phyloP scores from a whole-genome alignment of 1,139 yeast species.

The Lodderomyces elongisporus region DNA sequence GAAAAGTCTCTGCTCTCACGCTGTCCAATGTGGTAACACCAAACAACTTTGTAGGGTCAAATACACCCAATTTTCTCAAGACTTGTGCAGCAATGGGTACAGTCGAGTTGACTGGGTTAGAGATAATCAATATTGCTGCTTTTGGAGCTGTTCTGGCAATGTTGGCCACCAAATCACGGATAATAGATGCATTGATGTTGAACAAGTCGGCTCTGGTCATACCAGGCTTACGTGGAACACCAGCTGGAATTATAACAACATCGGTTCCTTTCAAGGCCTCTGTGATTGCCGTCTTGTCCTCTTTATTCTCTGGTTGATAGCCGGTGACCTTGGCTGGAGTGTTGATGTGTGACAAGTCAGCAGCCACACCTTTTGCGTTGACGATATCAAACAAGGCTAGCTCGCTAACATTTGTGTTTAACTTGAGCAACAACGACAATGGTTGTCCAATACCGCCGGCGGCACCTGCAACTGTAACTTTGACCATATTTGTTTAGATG shows the following conservation, averaged over 20 bases:
- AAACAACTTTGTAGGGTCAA: slow-evolving; percentile 59
- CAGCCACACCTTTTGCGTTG: slow-evolving; percentile 67
- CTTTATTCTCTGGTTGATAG: slow-evolving; percentile 47
- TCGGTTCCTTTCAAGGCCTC: slow-evolving; percentile 52
- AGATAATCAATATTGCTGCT: slow-evolving; percentile 62
- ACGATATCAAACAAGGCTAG: slow-evolving; percentile 63
- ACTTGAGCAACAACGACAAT: slow-evolving; percentile 57
- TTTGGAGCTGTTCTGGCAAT: slow-evolving; percentile 56
- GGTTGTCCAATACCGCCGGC: slow-evolving; percentile 84
- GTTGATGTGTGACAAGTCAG: slow-evolving; percentile 68
- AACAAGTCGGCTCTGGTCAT: slow-evolving; percentile 76
- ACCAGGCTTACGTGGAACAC: slow-evolving; percentile 76
- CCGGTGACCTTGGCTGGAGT: slow-evolving; percentile 54
- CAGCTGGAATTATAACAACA: slow-evolving; percentile 73
- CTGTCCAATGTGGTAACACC: slow-evolving; percentile 73
- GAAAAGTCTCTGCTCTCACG: slow-evolving; percentile 65
- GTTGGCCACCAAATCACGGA: slow-evolving; percentile 54
- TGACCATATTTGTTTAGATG: slow-evolving; percentile 42
- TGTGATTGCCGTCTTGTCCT: slow-evolving; percentile 44
- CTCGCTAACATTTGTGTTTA: slow-evolving; percentile 50
- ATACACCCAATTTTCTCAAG: slow-evolving; percentile 55
- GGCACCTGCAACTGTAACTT: slow-evolving; percentile 73
- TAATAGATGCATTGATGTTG: slow-evolving; percentile 67
- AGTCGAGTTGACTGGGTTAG: slow-evolving; percentile 73
- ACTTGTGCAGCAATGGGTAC: slow-evolving; percentile 75